These are phyloP conservation scores for Kentomonas sorsogonicus DNA, from an alignment of 208 protist genomes.

Conservation along the genomic window DNA sequence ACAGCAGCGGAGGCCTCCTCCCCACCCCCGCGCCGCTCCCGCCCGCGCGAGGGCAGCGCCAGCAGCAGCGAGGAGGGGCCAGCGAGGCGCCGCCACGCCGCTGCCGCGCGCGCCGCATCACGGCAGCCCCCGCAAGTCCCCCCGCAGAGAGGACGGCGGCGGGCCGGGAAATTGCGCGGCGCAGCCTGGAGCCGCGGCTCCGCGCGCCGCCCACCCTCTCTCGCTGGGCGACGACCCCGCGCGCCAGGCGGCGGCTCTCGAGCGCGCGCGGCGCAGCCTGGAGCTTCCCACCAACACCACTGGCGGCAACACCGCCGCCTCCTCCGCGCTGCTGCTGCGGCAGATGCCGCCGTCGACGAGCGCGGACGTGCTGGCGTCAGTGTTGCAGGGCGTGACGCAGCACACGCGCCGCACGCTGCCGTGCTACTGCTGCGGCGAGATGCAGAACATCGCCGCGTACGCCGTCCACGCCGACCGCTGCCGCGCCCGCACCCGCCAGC, in stretches of 20 bases:
- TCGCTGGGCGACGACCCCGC: neutral
- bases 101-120: too few species aligned
- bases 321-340: neutral
- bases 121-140: too few species aligned
- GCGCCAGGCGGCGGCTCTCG: too few species aligned
- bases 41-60: too few species aligned
- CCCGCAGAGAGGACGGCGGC: too few species aligned
- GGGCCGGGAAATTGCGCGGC: too few species aligned
- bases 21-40: too few species aligned
- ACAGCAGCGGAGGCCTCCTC: too few species aligned
- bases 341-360: neutral
- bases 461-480: conserved; percentile 52
- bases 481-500: conserved; percentile 21
- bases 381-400: conserved; percentile 57
- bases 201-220: too few species aligned
- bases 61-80: too few species aligned
- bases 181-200: too few species aligned
- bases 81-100: too few species aligned
- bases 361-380: conserved; percentile 31
- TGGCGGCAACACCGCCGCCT: neutral
- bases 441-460: conserved; percentile 41
- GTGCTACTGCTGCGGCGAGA: conserved; percentile 69
- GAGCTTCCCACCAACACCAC: neutral
- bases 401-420: conserved; percentile 61
- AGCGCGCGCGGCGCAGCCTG: neutral